Evolutionary conservation across 2,329 filamentous ascomycete genomes (phyloP), one percentile per base, ranked within the genome.

Genomic region (Verticillium klebahnii): DNA sequence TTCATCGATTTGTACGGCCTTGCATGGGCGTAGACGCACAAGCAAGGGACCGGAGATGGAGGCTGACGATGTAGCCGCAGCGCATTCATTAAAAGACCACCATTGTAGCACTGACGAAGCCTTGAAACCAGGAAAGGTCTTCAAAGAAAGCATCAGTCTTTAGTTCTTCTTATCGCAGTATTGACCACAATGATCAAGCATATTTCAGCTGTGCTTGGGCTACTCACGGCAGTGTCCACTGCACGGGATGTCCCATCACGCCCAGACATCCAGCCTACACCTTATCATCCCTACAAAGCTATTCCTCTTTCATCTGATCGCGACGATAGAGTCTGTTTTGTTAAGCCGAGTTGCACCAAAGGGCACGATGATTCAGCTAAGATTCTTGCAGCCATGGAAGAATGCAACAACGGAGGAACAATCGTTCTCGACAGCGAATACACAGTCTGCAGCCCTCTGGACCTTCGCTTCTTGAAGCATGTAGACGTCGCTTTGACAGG

Each of bases 401-500:
- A 78, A 61, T 89, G 87, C 72, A 89, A 89, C 67, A 73, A 85
- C 60, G 86, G 86, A 7, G 87, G 87, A 5, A 84, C 82, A 6
- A 82, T 89, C 1, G 77, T 89, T 1, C 83, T 90, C 25, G 81
- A 83, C 32, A 76, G 79, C 63, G 79, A 77, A 2, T 90, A 90
- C 69, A 83, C 79, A 0, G 82, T 91, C 63, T 85, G 82, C 14
- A 89, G 85, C 0, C 85, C 87, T 0, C 70, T 91, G 32, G 85
- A 91, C 67, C 72, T 90, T 66, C 89, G 85, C 0, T 89, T 88
- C 69, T 74, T 90, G 19, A 78, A 85, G 57, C 77, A 85, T 65
- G 79, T 91, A 29, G 88, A 91, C 70, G 74, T 90, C 3, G 82
- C 84, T 77, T 78, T 75, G 60, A 72, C 71, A 0, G 86, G 85